Percentiles rank a stretch among this genome's conserved stretches.
phyloP scores from a whole-genome alignment of 352 stramenopile species.

The Phytophthora pini region DNA sequence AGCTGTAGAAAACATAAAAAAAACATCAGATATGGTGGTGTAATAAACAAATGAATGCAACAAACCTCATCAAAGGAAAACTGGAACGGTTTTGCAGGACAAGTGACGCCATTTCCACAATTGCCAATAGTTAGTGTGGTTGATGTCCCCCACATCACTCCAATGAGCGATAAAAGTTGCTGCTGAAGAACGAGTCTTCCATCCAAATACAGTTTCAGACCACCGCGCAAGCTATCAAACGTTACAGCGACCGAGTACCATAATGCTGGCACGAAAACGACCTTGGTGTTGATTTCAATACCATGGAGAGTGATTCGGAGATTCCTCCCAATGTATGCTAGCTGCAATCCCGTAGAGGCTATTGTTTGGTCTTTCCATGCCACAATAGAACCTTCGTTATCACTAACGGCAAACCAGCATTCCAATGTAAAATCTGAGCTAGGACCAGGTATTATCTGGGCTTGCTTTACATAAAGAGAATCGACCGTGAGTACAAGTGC shows the following conservation, averaged over 20 bases:
- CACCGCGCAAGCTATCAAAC: conserved; percentile 15
- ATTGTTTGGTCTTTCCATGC: conserved; percentile 15
- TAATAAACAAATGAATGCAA: neutral
- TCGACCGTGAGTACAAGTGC: conserved; percentile 28
- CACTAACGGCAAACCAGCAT: conserved; percentile 24
- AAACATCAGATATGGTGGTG: too few species aligned
- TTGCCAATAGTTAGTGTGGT: conserved; percentile 47
- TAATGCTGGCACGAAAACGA: neutral
- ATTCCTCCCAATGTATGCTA: conserved; percentile 16
- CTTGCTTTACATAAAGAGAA: conserved; percentile 13
- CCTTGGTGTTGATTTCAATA: conserved; percentile 23
- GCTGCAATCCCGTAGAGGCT: conserved; percentile 9
- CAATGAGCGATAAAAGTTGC: conserved; percentile 9
- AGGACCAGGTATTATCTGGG: conserved; percentile 1
- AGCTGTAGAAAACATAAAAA: conserved; percentile 6
- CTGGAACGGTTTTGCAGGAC: conserved; percentile 42
- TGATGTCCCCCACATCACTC: conserved; percentile 14
- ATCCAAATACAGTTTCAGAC: conserved; percentile 25
- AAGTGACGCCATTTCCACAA: conserved; percentile 41
- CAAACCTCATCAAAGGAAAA: conserved; percentile 62
- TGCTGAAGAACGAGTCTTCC: conserved; percentile 14
- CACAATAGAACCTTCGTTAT: conserved; percentile 27
- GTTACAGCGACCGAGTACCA: conserved; percentile 37
- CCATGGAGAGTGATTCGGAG: conserved; percentile 22
- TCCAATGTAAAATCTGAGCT: conserved; percentile 26